phyloP scores from a whole-genome alignment of 768 basidiomycete species.

The Pisolithus marmoratus region DNA sequence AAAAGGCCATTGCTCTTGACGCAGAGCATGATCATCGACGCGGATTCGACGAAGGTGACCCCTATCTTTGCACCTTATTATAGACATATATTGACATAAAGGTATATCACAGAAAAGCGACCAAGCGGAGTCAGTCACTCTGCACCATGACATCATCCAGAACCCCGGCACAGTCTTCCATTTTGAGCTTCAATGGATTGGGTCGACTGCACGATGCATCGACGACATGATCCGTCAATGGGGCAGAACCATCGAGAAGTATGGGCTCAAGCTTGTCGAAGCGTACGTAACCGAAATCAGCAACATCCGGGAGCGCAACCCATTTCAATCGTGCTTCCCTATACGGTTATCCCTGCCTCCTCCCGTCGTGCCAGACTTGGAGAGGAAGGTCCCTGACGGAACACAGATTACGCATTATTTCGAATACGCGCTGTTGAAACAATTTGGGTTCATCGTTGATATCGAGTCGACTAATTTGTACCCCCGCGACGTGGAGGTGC shows the following conservation, averaged over 20 bases:
- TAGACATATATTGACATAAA: not conserved
- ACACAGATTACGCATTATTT: constrained; percentile 68
- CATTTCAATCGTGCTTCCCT: constrained; percentile 88
- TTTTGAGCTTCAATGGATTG: constrained; percentile 97
- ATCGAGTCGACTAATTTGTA: constrained; percentile 76
- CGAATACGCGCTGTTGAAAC: constrained; percentile 70
- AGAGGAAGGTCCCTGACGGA: constrained; percentile 62
- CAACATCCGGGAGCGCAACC: constrained; percentile 78
- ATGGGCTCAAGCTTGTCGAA: constrained; percentile 89
- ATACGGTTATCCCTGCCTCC: constrained; percentile 73
- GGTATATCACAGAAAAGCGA: constrained; percentile 58
- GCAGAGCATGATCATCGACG: constrained; percentile 87
- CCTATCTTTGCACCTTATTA: not conserved
- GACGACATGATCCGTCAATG: constrained; percentile 83
- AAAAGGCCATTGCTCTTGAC: constrained; percentile 70
- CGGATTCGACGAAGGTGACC: constrained; percentile 68
- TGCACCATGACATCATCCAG: constrained; percentile 94
- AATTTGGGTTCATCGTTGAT: constrained; percentile 79
- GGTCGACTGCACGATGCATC: constrained; percentile 85
- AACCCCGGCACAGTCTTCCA: constrained; percentile 94
- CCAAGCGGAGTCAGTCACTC: constrained; percentile 79
- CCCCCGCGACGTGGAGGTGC: constrained; percentile 74
- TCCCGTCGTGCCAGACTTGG: constrained; percentile 62
- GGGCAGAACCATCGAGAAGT: constrained; percentile 78
- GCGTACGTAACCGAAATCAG: constrained; percentile 89